These are phyloP conservation scores for Solanum chmielewskii DNA, from an alignment of 257 asterid genomes.

Conservation along the genomic window DNA sequence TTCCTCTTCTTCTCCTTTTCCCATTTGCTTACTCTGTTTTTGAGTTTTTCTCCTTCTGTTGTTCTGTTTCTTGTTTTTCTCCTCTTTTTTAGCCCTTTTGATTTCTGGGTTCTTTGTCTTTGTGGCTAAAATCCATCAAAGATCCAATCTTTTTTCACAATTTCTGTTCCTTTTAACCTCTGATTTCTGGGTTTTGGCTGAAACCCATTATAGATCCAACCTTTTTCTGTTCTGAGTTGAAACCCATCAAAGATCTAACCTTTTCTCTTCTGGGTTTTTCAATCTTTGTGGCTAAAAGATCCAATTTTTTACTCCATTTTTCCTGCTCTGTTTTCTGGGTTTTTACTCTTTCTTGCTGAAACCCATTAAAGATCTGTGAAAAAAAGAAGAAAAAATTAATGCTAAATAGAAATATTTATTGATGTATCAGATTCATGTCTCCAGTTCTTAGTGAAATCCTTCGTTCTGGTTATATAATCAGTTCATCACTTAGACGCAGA, in stretches of 20 bases:
- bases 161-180: neutral
- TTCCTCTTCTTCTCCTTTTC: constrained; percentile 23
- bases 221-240: neutral
- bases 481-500: constrained; percentile 53
- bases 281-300: neutral
- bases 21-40: constrained; percentile 1
- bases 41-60: neutral
- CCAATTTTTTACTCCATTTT: neutral
- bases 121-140: neutral
- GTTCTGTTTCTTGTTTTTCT: neutral
- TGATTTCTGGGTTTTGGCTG: neutral
- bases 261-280: neutral
- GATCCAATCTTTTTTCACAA: neutral
- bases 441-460: constrained; percentile 69
- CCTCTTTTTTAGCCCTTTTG: neutral
- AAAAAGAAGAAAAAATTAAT: constrained; percentile 12
- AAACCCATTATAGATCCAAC: neutral
- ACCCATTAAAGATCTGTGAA: neutral
- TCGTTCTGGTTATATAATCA: constrained; percentile 51
- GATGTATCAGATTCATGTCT: constrained; percentile 51
- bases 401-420: constrained; percentile 12
- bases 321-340: neutral
- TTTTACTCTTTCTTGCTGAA: neutral
- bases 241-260: neutral
- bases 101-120: neutral